A percentile compares a stretch with the other conserved stretches of the same genome.
Evolutionary conservation across 306 rosid genomes (phyloP).

Genomic region (Begonia peltatifolia): DNA sequence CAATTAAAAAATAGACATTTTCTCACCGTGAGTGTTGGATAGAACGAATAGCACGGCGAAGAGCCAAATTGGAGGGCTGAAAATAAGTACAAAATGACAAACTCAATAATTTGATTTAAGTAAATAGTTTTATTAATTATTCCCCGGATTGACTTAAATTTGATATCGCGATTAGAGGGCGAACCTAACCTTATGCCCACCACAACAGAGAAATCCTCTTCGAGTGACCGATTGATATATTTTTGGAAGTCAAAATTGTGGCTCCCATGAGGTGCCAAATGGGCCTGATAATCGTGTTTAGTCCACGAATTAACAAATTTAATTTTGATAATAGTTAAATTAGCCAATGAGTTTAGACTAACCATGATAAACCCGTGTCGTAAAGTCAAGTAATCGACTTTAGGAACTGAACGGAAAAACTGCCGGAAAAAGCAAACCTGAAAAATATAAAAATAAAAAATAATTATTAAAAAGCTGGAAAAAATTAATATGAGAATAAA

Average conservation of each 20-base stretch:
- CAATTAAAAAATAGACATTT: too few relatives aligned
- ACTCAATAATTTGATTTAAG: neutral
- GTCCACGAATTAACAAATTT: neutral
- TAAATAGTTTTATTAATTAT: too few relatives aligned
- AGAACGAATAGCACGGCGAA: conserved; percentile 60
- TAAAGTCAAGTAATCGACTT: conserved; percentile 81
- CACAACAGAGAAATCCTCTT: conserved; percentile 82
- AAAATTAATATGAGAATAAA: too few relatives aligned
- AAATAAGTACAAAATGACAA: neutral
- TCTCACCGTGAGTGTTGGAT: conserved; percentile 66
- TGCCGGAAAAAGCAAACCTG: conserved; percentile 76
- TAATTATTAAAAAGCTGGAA: neutral
- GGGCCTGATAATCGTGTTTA: conserved; percentile 37
- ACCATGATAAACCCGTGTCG: conserved; percentile 91
- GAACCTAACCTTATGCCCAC: conserved; percentile 67
- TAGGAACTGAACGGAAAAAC: conserved; percentile 78
- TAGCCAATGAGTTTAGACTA: neutral
- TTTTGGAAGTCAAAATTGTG: conserved; percentile 55
- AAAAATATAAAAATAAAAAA: neutral
- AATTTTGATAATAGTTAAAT: neutral
- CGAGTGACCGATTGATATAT: conserved; percentile 67
- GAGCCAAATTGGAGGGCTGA: conserved; percentile 80
- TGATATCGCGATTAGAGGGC: neutral
- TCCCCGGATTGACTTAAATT: neutral
- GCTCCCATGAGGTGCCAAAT: conserved; percentile 76